Conservation (phyloP, 1,284 basidiomycete species). For the Athelia sp. region DNA sequence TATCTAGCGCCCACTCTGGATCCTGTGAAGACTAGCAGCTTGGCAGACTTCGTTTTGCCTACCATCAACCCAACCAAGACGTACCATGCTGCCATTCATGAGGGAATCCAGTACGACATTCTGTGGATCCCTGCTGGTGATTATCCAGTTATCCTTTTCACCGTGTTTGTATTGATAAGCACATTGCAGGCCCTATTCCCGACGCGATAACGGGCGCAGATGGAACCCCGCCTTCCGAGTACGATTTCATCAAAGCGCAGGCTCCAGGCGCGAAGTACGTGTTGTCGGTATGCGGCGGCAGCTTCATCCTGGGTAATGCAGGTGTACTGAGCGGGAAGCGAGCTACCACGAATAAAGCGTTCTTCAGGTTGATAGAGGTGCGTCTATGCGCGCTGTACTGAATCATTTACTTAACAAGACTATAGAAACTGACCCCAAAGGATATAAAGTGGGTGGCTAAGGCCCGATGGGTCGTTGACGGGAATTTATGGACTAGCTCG, state of each 20-base stretch:
- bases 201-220: too few relatives aligned
- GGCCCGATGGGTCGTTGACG: slow-evolving; percentile 30
- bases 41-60: background rate
- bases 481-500: slow-evolving; percentile 26
- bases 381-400: slow-evolving; percentile 1
- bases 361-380: slow-evolving; percentile 15
- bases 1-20: background rate
- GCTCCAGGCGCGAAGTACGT: slow-evolving; percentile 20
- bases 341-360: slow-evolving; percentile 22
- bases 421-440: slow-evolving; percentile 9
- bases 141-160: background rate
- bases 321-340: slow-evolving; percentile 20
- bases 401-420: slow-evolving; percentile 6
- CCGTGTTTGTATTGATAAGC: background rate
- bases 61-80: background rate
- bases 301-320: slow-evolving; percentile 17
- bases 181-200: too few relatives aligned
- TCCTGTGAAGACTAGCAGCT: background rate
- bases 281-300: slow-evolving; percentile 19
- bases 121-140: background rate
- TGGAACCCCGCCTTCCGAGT: too few relatives aligned
- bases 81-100: background rate
- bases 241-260: slow-evolving; percentile 20
- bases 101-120: background rate
- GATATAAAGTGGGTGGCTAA: slow-evolving; percentile 23